Evolutionary conservation across 768 basidiomycete species (phyloP).

Genomic region (Asterophora lycoperdoides): DNA sequence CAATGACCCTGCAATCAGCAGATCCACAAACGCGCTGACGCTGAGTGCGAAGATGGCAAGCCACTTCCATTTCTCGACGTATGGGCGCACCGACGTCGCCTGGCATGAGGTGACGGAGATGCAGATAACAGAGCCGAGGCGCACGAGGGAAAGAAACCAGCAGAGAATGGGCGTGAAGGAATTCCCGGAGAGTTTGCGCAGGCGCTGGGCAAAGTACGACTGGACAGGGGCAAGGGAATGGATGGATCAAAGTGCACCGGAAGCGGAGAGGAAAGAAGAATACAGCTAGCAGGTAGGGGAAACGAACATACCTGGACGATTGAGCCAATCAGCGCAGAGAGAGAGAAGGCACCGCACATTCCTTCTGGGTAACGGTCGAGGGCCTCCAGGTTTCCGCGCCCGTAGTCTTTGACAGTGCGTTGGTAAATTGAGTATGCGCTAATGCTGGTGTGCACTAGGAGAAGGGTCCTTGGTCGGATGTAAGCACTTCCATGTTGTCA

Average conservation of each 20-base stretch:
- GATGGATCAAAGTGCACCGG: background rate
- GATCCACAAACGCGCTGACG: slow-evolving; percentile 8
- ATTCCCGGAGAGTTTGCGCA: slow-evolving; percentile 6
- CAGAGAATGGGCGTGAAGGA: slow-evolving; percentile 3
- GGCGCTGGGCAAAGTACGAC: slow-evolving; percentile 15
- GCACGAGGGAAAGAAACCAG: slow-evolving; percentile 12
- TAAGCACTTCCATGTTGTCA: no score
- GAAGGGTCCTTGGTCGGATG: background rate
- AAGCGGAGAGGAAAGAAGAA: background rate
- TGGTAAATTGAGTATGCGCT: slow-evolving; percentile 7
- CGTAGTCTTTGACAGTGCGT: slow-evolving; percentile 4
- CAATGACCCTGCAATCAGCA: slow-evolving; percentile 8
- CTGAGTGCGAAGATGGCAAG: slow-evolving; percentile 5
- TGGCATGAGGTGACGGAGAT: slow-evolving; percentile 10
- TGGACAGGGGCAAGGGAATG: background rate
- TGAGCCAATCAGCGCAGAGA: slow-evolving; percentile 8
- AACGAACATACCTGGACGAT: slow-evolving; percentile 5
- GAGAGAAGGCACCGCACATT: slow-evolving; percentile 8
- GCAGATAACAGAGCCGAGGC: background rate
- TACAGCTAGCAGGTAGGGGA: background rate
- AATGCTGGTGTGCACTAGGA: slow-evolving; percentile 4
- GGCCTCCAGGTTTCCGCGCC: background rate
- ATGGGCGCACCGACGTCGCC: background rate
- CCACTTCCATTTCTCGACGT: slow-evolving; percentile 6
- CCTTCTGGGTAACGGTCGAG: slow-evolving; percentile 5